Evolutionary conservation across 2,329 filamentous ascomycete species (phyloP).

Genomic region (Proliferodiscus dingleyae): DNA sequence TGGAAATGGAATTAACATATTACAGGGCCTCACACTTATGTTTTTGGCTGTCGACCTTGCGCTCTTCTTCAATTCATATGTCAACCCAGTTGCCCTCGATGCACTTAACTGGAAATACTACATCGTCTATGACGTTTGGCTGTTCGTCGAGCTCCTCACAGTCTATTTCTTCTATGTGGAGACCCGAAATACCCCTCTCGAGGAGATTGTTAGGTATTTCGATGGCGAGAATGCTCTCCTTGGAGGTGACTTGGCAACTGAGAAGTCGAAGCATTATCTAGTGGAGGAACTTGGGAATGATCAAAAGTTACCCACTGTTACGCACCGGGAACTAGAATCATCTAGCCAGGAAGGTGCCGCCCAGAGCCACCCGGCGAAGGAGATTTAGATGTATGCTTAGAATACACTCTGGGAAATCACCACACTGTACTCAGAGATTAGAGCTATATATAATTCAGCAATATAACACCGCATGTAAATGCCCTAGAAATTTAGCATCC

Average conservation of each 20-base stretch:
- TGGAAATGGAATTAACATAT: neutral
- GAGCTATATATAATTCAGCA: no score
- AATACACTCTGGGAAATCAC: constrained; percentile 6
- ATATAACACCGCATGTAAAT: no score
- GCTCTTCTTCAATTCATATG: constrained; percentile 41
- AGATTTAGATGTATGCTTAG: constrained; percentile 3
- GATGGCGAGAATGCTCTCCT: constrained; percentile 38
- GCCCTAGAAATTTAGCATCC: no score
- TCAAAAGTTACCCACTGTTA: neutral
- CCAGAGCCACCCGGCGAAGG: neutral
- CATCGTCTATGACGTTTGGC: constrained; percentile 37
- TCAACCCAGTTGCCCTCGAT: constrained; percentile 39
- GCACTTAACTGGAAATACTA: constrained; percentile 40
- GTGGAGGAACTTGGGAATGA: constrained; percentile 13
- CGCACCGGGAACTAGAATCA: neutral
- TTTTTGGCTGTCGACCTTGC: constrained; percentile 41
- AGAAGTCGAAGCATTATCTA: constrained; percentile 17
- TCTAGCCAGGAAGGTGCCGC: neutral
- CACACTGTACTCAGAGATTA: no score
- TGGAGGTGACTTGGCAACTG: constrained; percentile 22
- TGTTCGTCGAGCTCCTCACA: constrained; percentile 24
- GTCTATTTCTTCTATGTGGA: constrained; percentile 36
- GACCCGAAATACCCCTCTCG: constrained; percentile 39
- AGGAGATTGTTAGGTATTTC: constrained; percentile 42
- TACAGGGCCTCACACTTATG: constrained; percentile 36